phyloP scores from a whole-genome alignment of 306 rosid genomes.

The Glycine tomentella region DNA sequence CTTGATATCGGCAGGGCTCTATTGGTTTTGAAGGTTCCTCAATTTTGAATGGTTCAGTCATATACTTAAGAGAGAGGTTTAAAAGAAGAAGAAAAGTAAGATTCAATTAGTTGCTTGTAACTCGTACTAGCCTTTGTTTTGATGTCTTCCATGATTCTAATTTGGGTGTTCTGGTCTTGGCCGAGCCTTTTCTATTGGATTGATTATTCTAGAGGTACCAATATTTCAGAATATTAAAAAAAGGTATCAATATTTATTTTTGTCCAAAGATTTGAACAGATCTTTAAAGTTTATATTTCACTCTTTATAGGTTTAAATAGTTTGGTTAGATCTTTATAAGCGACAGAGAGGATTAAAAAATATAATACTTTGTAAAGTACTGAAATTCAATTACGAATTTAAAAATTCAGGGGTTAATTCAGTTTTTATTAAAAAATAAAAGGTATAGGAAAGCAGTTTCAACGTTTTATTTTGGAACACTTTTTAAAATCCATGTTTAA shows the following conservation, averaged over 20 bases:
- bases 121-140: not conserved
- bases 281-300: not conserved
- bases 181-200: not conserved
- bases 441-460: not conserved
- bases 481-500: not conserved
- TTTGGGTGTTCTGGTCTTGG: slow-evolving; percentile 3
- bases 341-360: not conserved
- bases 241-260: not conserved
- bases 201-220: not conserved
- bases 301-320: not conserved
- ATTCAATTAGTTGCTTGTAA: slow-evolving; percentile 31
- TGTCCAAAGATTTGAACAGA: not conserved
- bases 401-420: not conserved
- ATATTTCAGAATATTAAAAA: no score
- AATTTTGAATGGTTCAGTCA: slow-evolving; percentile 36
- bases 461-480: not conserved
- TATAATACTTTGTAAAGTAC: not conserved
- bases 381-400: not conserved
- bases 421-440: not conserved
- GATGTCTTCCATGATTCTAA: slow-evolving; percentile 10
- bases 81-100: not conserved
- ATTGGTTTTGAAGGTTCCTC: slow-evolving; percentile 11
- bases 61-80: not conserved
- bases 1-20: not conserved
- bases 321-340: not conserved